A percentile compares a stretch with the other conserved stretches of the same genome.
Evolutionary conservation across 2,329 filamentous ascomycete species (phyloP).

Genomic region (Pyrenochaeta sp.): DNA sequence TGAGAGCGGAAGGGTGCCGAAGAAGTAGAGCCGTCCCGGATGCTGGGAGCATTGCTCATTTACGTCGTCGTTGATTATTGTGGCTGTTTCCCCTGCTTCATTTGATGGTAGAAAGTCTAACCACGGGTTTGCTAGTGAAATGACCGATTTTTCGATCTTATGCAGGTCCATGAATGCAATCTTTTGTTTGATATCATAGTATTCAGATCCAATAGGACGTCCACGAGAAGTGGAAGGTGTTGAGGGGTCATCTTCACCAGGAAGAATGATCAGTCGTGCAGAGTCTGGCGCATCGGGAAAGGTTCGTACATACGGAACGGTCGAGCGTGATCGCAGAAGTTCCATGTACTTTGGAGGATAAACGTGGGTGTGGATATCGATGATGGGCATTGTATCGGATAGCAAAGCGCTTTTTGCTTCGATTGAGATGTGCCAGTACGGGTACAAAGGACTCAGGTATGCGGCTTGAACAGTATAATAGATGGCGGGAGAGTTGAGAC

Average conservation of each 20-base stretch:
- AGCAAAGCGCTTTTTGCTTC: neutral
- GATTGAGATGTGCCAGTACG: neutral
- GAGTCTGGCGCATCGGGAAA: slow-evolving; percentile 64
- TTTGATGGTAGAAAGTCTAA: slow-evolving; percentile 77
- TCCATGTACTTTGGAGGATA: slow-evolving; percentile 68
- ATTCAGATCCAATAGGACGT: slow-evolving; percentile 83
- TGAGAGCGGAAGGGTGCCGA: slow-evolving; percentile 81
- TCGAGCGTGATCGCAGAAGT: slow-evolving; percentile 63
- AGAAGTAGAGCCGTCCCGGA: slow-evolving; percentile 78
- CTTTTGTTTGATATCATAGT: slow-evolving; percentile 81
- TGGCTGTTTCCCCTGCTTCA: slow-evolving; percentile 70
- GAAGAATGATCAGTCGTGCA: slow-evolving; percentile 73
- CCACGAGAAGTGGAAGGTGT: slow-evolving; percentile 68
- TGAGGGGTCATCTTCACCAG: slow-evolving; percentile 62
- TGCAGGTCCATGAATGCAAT: slow-evolving; percentile 89
- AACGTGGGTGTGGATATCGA: slow-evolving; percentile 71
- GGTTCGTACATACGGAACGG: slow-evolving; percentile 75
- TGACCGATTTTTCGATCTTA: slow-evolving; percentile 80
- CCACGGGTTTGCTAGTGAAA: slow-evolving; percentile 94
- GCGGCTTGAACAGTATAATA: neutral
- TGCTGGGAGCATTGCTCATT: slow-evolving; percentile 73
- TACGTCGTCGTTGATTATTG: slow-evolving; percentile 79
- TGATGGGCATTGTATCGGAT: slow-evolving; percentile 51
- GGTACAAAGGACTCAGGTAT: neutral
- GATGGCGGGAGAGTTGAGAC: neutral